phyloP scores from a whole-genome alignment of 2,329 filamentous ascomycete genomes.

The Aspergillus ustus region DNA sequence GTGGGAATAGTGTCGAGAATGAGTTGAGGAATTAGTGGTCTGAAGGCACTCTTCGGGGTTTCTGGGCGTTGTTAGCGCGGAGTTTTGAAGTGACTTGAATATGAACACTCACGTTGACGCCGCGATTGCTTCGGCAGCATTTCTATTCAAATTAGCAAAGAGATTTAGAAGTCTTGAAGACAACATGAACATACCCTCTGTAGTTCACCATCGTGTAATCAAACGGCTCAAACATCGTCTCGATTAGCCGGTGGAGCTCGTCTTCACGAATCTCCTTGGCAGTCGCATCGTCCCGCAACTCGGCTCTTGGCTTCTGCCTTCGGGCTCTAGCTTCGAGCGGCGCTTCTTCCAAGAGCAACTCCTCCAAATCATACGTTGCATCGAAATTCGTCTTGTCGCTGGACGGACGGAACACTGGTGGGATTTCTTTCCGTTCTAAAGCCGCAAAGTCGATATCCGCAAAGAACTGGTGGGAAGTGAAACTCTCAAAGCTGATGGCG shows the following conservation, averaged over 20 bases:
- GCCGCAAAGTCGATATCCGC: constrained; percentile 79
- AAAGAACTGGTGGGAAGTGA: constrained; percentile 90
- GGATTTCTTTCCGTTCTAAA: constrained; percentile 82
- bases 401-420: constrained; percentile 89
- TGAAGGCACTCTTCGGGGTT: constrained; percentile 47
- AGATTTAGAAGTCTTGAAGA: neutral
- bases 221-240: constrained; percentile 90
- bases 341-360: constrained; percentile 89
- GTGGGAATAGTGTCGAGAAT: constrained; percentile 44
- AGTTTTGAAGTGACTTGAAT: constrained; percentile 9
- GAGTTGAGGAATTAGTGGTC: constrained; percentile 30
- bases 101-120: constrained; percentile 36
- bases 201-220: constrained; percentile 88
- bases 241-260: constrained; percentile 91
- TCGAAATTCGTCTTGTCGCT: constrained; percentile 99
- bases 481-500: constrained; percentile 78
- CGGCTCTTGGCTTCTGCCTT: constrained; percentile 89
- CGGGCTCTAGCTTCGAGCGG: constrained; percentile 90
- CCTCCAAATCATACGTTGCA: constrained; percentile 95
- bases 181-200: constrained; percentile 62
- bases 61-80: constrained; percentile 26
- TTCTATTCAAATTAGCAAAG: constrained; percentile 27
- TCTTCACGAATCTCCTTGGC: constrained; percentile 94
- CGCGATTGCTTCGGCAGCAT: constrained; percentile 47
- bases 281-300: constrained; percentile 90